Percentiles rank a stretch among this genome's conserved stretches.
These are phyloP conservation scores for Phytomonas francai DNA, from an alignment of 208 protist genomes.

Conservation along the genomic window DNA sequence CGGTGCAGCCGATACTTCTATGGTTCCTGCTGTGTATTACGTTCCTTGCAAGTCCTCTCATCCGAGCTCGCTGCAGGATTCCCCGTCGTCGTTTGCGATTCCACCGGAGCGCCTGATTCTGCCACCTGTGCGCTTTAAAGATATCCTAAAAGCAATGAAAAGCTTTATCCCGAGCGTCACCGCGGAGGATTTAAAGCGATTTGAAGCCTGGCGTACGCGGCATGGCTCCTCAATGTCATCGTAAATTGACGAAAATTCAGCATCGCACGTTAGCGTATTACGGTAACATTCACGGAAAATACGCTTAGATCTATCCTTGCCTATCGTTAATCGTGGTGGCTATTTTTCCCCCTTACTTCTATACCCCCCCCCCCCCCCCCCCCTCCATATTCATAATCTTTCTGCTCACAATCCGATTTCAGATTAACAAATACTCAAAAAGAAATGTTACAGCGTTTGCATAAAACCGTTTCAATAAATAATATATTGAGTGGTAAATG, in stretches of 20 bases:
- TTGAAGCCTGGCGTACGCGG: constrained; percentile 31
- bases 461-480: not conserved
- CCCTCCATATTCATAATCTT: not conserved
- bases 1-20: too few species aligned
- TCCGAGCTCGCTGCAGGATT: too few species aligned
- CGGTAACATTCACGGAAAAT: not conserved
- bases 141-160: constrained; percentile 36
- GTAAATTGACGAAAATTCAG: constrained; percentile 1
- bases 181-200: constrained; percentile 31
- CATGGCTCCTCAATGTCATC: constrained; percentile 7
- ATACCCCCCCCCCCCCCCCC: too few species aligned
- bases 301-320: not conserved
- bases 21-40: constrained; percentile 14
- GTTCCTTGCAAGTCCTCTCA: constrained; percentile 11
- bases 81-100: too few species aligned
- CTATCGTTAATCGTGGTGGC: not conserved
- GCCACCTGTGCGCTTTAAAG: constrained; percentile 21
- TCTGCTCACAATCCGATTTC: not conserved
- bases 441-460: not conserved
- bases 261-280: too few species aligned
- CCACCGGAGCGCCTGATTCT: constrained; percentile 16
- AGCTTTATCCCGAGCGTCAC: constrained; percentile 42
- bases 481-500: not conserved
- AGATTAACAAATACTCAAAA: not conserved
- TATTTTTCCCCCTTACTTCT: not conserved